phyloP scores from a whole-genome alignment of 1,284 basidiomycete species.

The Malassezia sp. region DNA sequence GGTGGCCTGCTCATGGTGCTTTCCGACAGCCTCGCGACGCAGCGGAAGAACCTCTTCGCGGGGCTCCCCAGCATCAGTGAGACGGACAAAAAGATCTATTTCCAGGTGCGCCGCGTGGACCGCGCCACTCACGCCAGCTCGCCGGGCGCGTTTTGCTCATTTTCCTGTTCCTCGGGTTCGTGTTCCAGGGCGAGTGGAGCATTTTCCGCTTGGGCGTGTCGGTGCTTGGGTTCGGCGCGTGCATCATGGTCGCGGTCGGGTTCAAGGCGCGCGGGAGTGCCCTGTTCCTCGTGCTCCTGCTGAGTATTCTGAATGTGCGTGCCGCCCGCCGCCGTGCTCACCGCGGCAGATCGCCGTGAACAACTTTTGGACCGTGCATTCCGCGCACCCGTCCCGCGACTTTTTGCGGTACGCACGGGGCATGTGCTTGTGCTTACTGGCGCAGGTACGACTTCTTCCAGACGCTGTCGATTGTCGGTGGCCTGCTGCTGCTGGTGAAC shows the following conservation, averaged over 20 bases:
- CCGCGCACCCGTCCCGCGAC: constrained; percentile 81
- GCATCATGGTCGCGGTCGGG: constrained; percentile 90
- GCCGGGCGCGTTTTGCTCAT: constrained; percentile 93
- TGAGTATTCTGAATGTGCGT: constrained; percentile 76
- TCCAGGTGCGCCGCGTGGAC: too few species aligned
- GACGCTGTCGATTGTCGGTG: constrained; percentile 78
- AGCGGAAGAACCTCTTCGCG: constrained; percentile 65
- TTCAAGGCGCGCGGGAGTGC: constrained; percentile 99
- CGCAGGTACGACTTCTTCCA: constrained; percentile 42
- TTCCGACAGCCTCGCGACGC: constrained; percentile 75
- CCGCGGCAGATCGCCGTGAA: constrained; percentile 68
- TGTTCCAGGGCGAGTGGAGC: constrained; percentile 83
- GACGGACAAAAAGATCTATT: constrained; percentile 95
- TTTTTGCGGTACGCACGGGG: constrained; percentile 66
- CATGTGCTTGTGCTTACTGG: neutral
- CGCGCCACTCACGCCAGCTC: too few species aligned
- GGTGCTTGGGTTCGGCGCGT: constrained; percentile 58
- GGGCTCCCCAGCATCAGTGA: constrained; percentile 77
- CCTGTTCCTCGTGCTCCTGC: constrained; percentile 81
- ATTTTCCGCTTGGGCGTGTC: constrained; percentile 74
- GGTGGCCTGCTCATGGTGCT: constrained; percentile 95
- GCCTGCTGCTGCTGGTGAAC: constrained; percentile 89
- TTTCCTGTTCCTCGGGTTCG: constrained; percentile 97
- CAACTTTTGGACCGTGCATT: constrained; percentile 95
- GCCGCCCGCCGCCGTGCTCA: neutral